Conservation (phyloP, 83 land plant species). For the Larix sibirica region DNA sequence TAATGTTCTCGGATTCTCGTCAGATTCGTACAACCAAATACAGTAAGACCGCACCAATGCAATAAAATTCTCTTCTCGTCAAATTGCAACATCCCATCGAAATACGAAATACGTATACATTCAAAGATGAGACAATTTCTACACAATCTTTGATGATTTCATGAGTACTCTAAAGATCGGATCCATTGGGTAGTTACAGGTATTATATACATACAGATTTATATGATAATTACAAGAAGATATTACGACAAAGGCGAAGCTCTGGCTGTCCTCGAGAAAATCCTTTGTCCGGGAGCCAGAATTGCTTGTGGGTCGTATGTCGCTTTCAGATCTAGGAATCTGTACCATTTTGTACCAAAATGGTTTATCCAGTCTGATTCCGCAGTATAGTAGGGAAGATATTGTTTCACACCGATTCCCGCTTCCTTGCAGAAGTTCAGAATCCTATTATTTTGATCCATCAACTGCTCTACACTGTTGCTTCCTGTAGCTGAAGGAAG, state of each 20-base stretch:
- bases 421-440: conserved; percentile 52
- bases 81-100: too few species aligned
- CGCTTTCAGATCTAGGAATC: conserved; percentile 46
- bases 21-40: too few species aligned
- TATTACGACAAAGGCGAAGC: neutral
- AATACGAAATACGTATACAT: too few species aligned
- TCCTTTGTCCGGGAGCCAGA: conserved; percentile 79
- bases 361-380: conserved; percentile 66
- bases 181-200: too few species aligned
- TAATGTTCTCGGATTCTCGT: too few species aligned
- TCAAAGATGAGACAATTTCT: too few species aligned
- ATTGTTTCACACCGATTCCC: conserved; percentile 65
- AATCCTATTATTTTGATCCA: conserved; percentile 56
- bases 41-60: too few species aligned
- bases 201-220: too few species aligned
- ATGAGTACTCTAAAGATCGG: too few species aligned
- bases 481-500: conserved; percentile 42
- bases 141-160: too few species aligned
- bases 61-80: too few species aligned
- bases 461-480: conserved; percentile 32
- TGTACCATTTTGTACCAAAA: conserved; percentile 64
- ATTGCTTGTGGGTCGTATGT: conserved; percentile 72
- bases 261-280: conserved; percentile 41
- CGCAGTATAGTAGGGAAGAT: conserved; percentile 64
- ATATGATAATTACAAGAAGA: too few species aligned